phyloP scores from a whole-genome alignment of 2,329 filamentous ascomycete genomes.

The Arachnomyces sp. region DNA sequence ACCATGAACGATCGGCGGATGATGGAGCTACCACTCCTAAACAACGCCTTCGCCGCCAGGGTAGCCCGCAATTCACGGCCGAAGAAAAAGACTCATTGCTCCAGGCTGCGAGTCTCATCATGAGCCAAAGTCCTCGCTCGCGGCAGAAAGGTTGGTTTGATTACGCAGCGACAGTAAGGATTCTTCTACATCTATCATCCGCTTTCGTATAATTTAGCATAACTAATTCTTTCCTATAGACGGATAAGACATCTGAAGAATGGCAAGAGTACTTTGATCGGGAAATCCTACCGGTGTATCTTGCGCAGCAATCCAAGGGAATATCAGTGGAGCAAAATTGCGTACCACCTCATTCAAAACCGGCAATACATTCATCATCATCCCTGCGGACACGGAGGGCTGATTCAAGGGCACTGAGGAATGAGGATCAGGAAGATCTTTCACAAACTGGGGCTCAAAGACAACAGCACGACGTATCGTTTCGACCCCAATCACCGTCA shows the following conservation, averaged over 20 bases:
- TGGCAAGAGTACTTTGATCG: slow-evolving; percentile 14
- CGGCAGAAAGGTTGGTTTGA: slow-evolving; percentile 18
- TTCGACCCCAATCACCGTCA: too few relatives aligned
- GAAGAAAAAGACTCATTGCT: slow-evolving; percentile 18
- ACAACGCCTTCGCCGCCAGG: background rate
- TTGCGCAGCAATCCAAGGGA: slow-evolving; percentile 3
- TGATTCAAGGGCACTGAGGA: too few relatives aligned
- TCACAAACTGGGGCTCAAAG: too few relatives aligned
- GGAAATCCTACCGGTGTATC: slow-evolving; percentile 15
- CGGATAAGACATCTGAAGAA: slow-evolving; percentile 9
- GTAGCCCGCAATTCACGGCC: slow-evolving; percentile 11
- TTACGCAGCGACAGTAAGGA: slow-evolving; percentile 15
- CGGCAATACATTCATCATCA: too few relatives aligned
- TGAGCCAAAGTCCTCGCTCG: slow-evolving; percentile 11
- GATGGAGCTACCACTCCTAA: background rate
- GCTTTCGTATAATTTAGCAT: background rate
- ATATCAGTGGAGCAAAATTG: too few relatives aligned
- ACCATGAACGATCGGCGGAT: background rate
- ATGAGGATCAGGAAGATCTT: too few relatives aligned
- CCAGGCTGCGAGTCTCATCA: slow-evolving; percentile 14
- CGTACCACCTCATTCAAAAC: too few relatives aligned
- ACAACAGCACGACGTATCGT: too few relatives aligned
- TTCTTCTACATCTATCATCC: background rate
- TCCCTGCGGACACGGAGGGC: too few relatives aligned
- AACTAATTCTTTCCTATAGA: slow-evolving; percentile 1